Conservation (phyloP, 257 asterid species). For the Marsdenia floribunda region DNA sequence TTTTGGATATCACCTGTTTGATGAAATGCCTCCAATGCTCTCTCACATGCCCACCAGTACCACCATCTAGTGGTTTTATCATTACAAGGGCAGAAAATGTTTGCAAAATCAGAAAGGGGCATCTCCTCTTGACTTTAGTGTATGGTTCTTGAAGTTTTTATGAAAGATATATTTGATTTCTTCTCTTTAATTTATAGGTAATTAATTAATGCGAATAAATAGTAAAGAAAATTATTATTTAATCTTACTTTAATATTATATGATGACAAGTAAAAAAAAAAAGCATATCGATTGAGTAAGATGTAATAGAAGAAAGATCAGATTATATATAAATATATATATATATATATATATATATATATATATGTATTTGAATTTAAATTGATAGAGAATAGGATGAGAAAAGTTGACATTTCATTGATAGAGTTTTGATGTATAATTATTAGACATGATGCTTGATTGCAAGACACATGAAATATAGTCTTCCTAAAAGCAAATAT, state of each 20-base stretch:
- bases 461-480: conserved; percentile 1
- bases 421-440: not conserved
- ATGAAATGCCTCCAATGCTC: not conserved
- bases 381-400: not conserved
- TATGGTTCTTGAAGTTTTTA: not conserved
- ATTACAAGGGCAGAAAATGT: not conserved
- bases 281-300: too few species aligned
- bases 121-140: not conserved
- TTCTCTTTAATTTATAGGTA: not conserved
- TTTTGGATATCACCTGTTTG: not conserved
- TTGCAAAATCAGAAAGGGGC: not conserved
- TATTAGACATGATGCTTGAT: not conserved
- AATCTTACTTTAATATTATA: too few species aligned
- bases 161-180: not conserved
- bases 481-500: not conserved
- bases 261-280: not conserved
- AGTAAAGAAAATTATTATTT: too few species aligned
- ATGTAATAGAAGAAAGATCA: too few species aligned
- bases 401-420: not conserved
- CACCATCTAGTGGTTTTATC: not conserved
- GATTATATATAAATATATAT: too few species aligned
- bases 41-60: not conserved
- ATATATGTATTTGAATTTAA: not conserved
- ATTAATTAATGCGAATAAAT: not conserved
- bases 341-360: too few species aligned